A percentile compares a stretch with the other conserved stretches of the same genome.
Evolutionary conservation across 768 basidiomycete genomes (phyloP).

Genomic region (Lentinula edodes): DNA sequence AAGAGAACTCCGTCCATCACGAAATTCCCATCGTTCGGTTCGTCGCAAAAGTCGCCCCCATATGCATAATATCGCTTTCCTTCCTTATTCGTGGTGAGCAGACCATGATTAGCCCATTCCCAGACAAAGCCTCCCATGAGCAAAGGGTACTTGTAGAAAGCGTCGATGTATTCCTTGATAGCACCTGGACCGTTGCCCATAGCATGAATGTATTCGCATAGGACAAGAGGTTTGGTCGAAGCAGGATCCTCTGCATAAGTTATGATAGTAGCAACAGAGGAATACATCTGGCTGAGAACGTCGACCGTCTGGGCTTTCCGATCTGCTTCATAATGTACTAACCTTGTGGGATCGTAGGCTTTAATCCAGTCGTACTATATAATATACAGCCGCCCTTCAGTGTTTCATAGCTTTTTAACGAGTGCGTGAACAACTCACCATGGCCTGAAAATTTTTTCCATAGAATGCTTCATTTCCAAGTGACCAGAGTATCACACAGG

Average conservation of each 20-base stretch:
- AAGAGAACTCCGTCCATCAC: conserved; percentile 8
- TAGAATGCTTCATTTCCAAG: conserved; percentile 10
- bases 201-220: conserved; percentile 9
- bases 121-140: conserved; percentile 9
- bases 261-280: conserved; percentile 3
- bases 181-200: conserved; percentile 11
- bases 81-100: conserved; percentile 1
- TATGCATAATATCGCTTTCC: conserved; percentile 8
- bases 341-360: conserved; percentile 5
- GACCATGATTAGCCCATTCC: conserved; percentile 10
- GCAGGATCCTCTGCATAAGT: conserved; percentile 3
- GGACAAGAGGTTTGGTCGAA: conserved; percentile 7
- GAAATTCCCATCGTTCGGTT: conserved; percentile 9
- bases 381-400: too few relatives aligned
- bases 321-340: conserved; percentile 9
- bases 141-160: conserved; percentile 8
- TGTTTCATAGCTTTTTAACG: neutral
- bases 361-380: conserved; percentile 8
- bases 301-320: conserved; percentile 4
- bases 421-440: neutral
- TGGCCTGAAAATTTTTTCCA: conserved; percentile 6
- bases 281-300: conserved; percentile 8
- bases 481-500: conserved; percentile 6
- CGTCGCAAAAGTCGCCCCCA: conserved; percentile 10
- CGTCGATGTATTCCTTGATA: conserved; percentile 9